These are phyloP conservation scores for Aquilaria agallochum DNA, from an alignment of 441 rosid genomes.

Conservation along the genomic window DNA sequence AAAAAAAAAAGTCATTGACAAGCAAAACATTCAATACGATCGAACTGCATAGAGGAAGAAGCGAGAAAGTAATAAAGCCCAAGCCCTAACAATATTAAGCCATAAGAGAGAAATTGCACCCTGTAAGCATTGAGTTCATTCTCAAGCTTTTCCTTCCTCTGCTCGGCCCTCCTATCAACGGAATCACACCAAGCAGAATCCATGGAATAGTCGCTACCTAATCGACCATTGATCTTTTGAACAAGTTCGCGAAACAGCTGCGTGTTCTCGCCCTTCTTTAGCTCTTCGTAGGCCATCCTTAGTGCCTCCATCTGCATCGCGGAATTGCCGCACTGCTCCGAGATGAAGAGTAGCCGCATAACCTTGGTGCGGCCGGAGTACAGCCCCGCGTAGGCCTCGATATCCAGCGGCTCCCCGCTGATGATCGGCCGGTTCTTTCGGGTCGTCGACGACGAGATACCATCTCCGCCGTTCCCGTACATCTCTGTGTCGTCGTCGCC, in stretches of 20 bases:
- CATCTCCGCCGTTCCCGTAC: slow-evolving; percentile 66
- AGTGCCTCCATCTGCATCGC: slow-evolving; percentile 76
- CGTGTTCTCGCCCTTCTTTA: slow-evolving; percentile 90
- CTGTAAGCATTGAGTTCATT: slow-evolving; percentile 91
- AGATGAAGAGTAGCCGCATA: slow-evolving; percentile 70
- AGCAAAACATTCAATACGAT: no score
- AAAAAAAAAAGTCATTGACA: no score
- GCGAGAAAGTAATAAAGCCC: no score
- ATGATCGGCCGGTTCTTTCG: slow-evolving; percentile 50
- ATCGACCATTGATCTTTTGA: slow-evolving; percentile 57
- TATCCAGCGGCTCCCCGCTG: slow-evolving; percentile 82
- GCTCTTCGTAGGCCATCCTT: slow-evolving; percentile 91
- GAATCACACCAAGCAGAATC: slow-evolving; percentile 69
- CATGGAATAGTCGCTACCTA: slow-evolving; percentile 57
- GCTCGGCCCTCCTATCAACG: slow-evolving; percentile 76
- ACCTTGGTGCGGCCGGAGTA: slow-evolving; percentile 83
- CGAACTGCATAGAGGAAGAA: no score
- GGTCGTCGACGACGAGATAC: slow-evolving; percentile 14
- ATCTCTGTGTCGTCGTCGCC: slow-evolving; percentile 71
- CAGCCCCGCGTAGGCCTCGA: slow-evolving; percentile 88
- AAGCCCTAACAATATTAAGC: no score
- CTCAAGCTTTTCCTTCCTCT: slow-evolving; percentile 81
- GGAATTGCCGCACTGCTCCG: slow-evolving; percentile 56
- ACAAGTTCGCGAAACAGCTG: slow-evolving; percentile 78
- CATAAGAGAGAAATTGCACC: slow-evolving; percentile 26